Base-by-base conservation (phyloP, 352 stramenopile species). In the Phytophthora foliorum region DNA sequence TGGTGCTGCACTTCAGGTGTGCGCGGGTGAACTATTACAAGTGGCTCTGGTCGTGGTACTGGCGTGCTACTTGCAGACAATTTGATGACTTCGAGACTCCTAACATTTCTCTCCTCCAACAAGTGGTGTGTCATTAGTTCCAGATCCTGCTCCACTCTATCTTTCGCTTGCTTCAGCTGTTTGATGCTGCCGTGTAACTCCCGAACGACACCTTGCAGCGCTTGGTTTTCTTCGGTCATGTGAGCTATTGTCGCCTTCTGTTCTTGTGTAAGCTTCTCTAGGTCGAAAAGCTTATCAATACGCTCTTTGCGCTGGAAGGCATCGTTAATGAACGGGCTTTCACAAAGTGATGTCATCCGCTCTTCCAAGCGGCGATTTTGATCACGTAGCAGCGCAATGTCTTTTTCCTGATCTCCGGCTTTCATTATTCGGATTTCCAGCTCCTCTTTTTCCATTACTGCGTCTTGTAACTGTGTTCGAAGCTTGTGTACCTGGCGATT, bases 271-370 rank as follows among this genome's bases (percentile, higher is more conserved):
- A 84, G 53, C 39, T 93, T 91, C 61, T 98, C 94, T 29, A 98
- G 75, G 21, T 90, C 84, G 17, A 92, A 88, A 0, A 98, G 66
- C 34, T 91, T 95, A 48, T 96, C 85, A 42, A 95, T 95, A 4
- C 86, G 78, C 25, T 94, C 88, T 68, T 96, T 96, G 1, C 84
- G 78, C 65, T 96, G 82, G 50, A 96, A 97, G 4, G 92, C 92
- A 45, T 98, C 88, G 60, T 95, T 95, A 25, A 98, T 97, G 69
- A 98, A 98, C 11, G 94, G 94, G 22, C 90, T 97, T 59, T 98
- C 93, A 58, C 94, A 98, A 16, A 98, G 72, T 14, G 78, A 79
- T 24, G 88, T 97, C 76, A 98, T 97, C 7, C 92, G 78, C 17
- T 97, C 86, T 70, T 98, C 95, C 1, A 98, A 74, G 25, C 85